Base-by-base conservation (phyloP, 257 asterid species). In the Ballota nigra region DNA sequence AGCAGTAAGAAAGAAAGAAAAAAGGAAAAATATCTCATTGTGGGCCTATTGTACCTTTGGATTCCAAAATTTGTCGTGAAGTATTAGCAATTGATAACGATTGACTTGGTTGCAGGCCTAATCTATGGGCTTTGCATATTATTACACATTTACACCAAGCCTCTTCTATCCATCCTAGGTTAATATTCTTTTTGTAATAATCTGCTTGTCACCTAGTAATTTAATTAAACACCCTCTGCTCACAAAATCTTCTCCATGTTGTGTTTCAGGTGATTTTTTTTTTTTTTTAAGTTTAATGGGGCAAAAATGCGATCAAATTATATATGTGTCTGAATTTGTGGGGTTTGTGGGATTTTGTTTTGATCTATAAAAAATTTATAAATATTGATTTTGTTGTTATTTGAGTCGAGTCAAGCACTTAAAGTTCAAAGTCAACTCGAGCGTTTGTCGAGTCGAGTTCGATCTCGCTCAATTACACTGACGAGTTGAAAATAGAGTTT, bases 31-130 rank as follows among this genome's bases (percentile, higher is more conserved):
- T 26, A 26, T 26, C 29, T 26, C 2, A 36, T 49, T 55, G 61
- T 55, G 61, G 61, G 61, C 11, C 29, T 52, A 52, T 71, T 71
- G 73, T 73, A 55, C 43, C 80, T 66, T 79, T 59, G 83, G 79
- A 79, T 79, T 72, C 83, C 72, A 59, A 45, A 55, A 36, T 18
- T 15, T 53, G 60, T 57, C 70, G 40, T 45, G 73, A 8, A 75
- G 70, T 16, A 51, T 59, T 3, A 57, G 29, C 15, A 52, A 52
- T 52, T 19, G 82, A 82, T 55, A 73, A 67, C 62, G 82, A 26
- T 26, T 26, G 29, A 82, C 81, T 33, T 22, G 11, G 13, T 43
- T 10, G 51, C n/a, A 19, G 76, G 72, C 69, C 74, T 57, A 43
- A 51, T 72, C 34, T 22, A 75, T 82, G 70, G 79, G 72, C 77